These are phyloP conservation scores for Aspergillus puulaauensis DNA, from an alignment of 2,329 filamentous ascomycete genomes.

Conservation along the genomic window DNA sequence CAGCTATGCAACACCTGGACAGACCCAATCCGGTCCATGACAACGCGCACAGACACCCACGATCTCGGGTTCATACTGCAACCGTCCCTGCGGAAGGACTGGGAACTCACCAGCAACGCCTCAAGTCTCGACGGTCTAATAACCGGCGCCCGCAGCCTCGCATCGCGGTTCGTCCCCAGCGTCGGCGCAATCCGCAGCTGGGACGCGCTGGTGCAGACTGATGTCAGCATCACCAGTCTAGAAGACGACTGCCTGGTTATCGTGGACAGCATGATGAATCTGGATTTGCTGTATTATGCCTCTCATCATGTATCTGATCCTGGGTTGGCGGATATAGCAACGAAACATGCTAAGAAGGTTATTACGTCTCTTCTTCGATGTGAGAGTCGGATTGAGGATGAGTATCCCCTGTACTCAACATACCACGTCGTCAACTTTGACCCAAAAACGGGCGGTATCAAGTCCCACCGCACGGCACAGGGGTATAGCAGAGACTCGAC, in stretches of 20 bases:
- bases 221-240: conserved; percentile 1
- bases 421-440: conserved; percentile 22
- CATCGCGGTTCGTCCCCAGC: conserved; percentile 35
- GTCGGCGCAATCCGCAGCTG: conserved; percentile 41
- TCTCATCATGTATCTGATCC: conserved; percentile 25
- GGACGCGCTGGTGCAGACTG: conserved; percentile 6
- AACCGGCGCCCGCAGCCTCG: conserved; percentile 25
- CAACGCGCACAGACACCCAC: conserved; percentile 50
- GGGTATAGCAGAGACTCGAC: conserved; percentile 24
- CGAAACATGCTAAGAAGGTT: conserved; percentile 18
- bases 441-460: conserved; percentile 11
- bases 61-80: conserved; percentile 56
- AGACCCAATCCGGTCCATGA: conserved; percentile 16
- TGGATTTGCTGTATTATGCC: conserved; percentile 42
- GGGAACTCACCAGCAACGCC: conserved; percentile 42
- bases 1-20: conserved; percentile 16
- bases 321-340: conserved; percentile 29
- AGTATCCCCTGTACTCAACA: conserved; percentile 12
- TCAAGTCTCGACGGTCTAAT: conserved; percentile 12
- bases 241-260: conserved; percentile 10
- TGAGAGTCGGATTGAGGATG: not conserved
- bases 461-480: conserved; percentile 22
- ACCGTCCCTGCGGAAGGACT: conserved; percentile 48
- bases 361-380: conserved; percentile 11
- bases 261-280: conserved; percentile 18